Conservation (phyloP, 2,329 filamentous ascomycete genomes). For the Paecilomyces variotii region DNA sequence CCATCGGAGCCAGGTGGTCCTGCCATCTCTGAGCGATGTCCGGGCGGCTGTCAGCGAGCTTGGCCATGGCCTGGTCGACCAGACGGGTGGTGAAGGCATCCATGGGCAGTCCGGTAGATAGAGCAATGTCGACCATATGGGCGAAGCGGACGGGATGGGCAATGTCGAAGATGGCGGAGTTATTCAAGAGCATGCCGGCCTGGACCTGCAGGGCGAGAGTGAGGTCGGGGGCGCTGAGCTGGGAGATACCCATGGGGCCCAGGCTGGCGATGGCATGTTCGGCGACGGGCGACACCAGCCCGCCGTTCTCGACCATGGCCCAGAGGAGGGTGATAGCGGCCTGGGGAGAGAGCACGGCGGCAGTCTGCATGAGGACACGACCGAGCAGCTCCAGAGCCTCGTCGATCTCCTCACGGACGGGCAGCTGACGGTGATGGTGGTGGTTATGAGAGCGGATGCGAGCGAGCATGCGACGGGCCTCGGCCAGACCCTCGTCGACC, state of each 20-base stretch:
- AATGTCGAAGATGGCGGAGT: constrained; percentile 42
- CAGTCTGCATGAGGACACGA: constrained; percentile 47
- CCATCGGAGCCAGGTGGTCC: constrained; percentile 39
- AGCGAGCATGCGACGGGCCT: constrained; percentile 79
- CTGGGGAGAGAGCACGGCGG: constrained; percentile 44
- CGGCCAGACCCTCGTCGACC: constrained; percentile 68
- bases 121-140: constrained; percentile 52
- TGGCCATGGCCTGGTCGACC: constrained; percentile 51
- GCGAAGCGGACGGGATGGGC: constrained; percentile 54
- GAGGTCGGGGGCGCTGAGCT: constrained; percentile 44
- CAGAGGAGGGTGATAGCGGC: constrained; percentile 53
- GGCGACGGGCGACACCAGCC: constrained; percentile 51
- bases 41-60: constrained; percentile 40
- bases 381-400: constrained; percentile 70
- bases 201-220: constrained; percentile 56
- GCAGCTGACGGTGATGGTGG: constrained; percentile 41
- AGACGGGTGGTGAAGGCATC: constrained; percentile 49
- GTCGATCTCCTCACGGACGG: constrained; percentile 71
- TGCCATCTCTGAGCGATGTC: constrained; percentile 50
- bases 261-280: constrained; percentile 54
- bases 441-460: constrained; percentile 61
- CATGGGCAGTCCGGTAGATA: constrained; percentile 45
- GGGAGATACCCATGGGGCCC: constrained; percentile 51
- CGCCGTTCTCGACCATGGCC: constrained; percentile 59
- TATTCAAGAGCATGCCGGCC: constrained; percentile 37